These are phyloP conservation scores for Phascolomyces articulosus DNA, from an alignment of 371 early-diverging fungal genomes.

Conservation along the genomic window DNA sequence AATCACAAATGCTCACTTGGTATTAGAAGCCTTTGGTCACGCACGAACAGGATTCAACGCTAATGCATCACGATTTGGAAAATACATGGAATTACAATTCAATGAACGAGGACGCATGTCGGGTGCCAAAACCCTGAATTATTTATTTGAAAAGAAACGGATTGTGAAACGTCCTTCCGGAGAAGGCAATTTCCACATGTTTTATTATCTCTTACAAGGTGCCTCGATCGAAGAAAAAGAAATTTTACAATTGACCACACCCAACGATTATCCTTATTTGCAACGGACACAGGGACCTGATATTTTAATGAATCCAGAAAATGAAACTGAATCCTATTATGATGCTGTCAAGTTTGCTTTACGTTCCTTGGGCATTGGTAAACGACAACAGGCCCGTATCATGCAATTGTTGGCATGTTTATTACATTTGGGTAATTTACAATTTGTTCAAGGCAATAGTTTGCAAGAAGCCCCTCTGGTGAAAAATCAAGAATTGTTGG, in stretches of 20 bases:
- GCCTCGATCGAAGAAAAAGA: slow-evolving; percentile 40
- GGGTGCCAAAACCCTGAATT: slow-evolving; percentile 90
- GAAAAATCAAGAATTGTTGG: slow-evolving; percentile 70
- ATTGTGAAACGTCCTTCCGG: slow-evolving; percentile 56
- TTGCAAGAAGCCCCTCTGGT: slow-evolving; percentile 73
- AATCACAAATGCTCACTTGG: slow-evolving; percentile 69
- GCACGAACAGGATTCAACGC: slow-evolving; percentile 73
- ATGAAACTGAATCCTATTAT: slow-evolving; percentile 56
- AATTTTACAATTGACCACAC: slow-evolving; percentile 34
- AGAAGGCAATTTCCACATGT: slow-evolving; percentile 92
- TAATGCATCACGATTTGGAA: slow-evolving; percentile 92
- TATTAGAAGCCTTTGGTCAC: slow-evolving; percentile 92
- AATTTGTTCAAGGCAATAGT: slow-evolving; percentile 63
- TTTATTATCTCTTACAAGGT: slow-evolving; percentile 81
- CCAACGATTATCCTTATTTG: slow-evolving; percentile 26
- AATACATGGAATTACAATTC: slow-evolving; percentile 92
- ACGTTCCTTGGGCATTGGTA: slow-evolving; percentile 79
- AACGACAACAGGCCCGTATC: slow-evolving; percentile 78
- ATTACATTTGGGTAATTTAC: slow-evolving; percentile 83
- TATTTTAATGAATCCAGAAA: slow-evolving; percentile 32
- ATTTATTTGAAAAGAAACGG: slow-evolving; percentile 88
- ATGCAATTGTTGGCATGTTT: slow-evolving; percentile 87
- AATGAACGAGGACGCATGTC: slow-evolving; percentile 85
- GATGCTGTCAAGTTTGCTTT: slow-evolving; percentile 70
- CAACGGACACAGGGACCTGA: slow-evolving; percentile 3